These are phyloP conservation scores for Arachnopeziza araneosa DNA, from an alignment of 2,329 filamentous ascomycete species.

Conservation along the genomic window DNA sequence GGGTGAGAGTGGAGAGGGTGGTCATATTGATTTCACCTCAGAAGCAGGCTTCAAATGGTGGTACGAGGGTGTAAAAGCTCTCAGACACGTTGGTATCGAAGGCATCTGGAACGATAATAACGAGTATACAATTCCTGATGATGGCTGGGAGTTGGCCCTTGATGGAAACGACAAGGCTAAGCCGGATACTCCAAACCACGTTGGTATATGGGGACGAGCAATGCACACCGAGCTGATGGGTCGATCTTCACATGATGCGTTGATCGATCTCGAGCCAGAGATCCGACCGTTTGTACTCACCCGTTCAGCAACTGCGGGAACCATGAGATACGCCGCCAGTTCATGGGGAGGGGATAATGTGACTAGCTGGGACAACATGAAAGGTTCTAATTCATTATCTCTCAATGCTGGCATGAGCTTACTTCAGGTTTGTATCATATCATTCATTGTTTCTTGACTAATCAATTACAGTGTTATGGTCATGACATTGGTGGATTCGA, in stretches of 20 bases:
- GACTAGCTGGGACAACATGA: slow-evolving; percentile 69
- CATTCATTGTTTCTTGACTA: background rate
- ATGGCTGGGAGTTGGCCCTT: slow-evolving; percentile 59
- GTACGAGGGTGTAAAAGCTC: slow-evolving; percentile 59
- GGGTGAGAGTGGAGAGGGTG: slow-evolving; percentile 62
- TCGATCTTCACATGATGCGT: slow-evolving; percentile 64
- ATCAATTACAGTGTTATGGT: slow-evolving; percentile 47
- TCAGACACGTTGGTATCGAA: slow-evolving; percentile 61
- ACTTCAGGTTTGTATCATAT: slow-evolving; percentile 46
- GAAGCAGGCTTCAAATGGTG: slow-evolving; percentile 64
- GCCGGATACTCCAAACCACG: slow-evolving; percentile 36
- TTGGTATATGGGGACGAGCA: slow-evolving; percentile 65
- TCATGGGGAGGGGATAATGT: slow-evolving; percentile 73
- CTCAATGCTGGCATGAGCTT: slow-evolving; percentile 63
- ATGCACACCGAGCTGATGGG: slow-evolving; percentile 67
- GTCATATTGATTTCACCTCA: slow-evolving; percentile 70
- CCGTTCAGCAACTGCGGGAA: slow-evolving; percentile 64
- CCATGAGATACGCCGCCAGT: slow-evolving; percentile 63
- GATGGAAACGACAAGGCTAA: slow-evolving; percentile 26
- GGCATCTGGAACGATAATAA: slow-evolving; percentile 80
- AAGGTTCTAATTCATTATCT: slow-evolving; percentile 63
- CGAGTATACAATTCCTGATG: slow-evolving; percentile 62
- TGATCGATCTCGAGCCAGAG: slow-evolving; percentile 51
- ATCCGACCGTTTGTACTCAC: slow-evolving; percentile 64
- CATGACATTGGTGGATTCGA: slow-evolving; percentile 75